These are phyloP conservation scores for Meira nashicola DNA, from an alignment of 1,284 basidiomycete species.

Conservation along the genomic window DNA sequence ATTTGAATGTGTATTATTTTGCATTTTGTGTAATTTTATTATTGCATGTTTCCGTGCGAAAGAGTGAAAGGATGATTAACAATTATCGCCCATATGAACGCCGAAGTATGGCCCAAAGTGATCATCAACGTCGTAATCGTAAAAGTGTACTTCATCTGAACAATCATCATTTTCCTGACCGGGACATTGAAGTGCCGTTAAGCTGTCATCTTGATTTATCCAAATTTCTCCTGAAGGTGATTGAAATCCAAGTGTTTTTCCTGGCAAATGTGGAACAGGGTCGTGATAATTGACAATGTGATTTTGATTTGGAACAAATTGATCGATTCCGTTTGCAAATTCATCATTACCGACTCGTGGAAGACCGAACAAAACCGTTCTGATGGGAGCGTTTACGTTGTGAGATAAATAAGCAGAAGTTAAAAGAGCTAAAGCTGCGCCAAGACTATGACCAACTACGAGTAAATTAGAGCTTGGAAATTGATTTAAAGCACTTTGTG, in stretches of 20 bases:
- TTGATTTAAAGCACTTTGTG: too few relatives aligned
- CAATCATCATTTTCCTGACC: slow-evolving; percentile 1
- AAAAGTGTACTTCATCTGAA: not conserved
- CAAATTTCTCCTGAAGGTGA: slow-evolving; percentile 3
- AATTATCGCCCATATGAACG: not conserved
- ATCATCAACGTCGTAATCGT: not conserved
- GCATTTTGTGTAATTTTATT: too few relatives aligned
- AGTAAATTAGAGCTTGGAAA: not conserved
- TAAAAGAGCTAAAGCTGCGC: not conserved
- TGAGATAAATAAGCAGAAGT: not conserved
- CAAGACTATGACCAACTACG: slow-evolving; percentile 3
- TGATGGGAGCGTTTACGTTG: not conserved
- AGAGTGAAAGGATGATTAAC: too few relatives aligned
- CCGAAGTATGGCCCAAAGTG: not conserved
- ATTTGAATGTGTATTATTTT: too few relatives aligned
- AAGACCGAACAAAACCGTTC: not conserved
- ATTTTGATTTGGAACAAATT: not conserved
- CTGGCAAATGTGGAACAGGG: not conserved
- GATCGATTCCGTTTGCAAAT: slow-evolving; percentile 1
- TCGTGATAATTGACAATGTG: not conserved
- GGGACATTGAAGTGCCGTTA: not conserved
- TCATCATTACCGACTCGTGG: not conserved
- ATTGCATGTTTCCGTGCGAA: too few relatives aligned
- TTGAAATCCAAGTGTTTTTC: not conserved
- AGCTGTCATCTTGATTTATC: not conserved